A percentile compares a stretch with the other conserved stretches of the same genome.
Evolutionary conservation across 2,329 filamentous ascomycete species (phyloP).

Genomic region (Colletotrichum theobromicola): DNA sequence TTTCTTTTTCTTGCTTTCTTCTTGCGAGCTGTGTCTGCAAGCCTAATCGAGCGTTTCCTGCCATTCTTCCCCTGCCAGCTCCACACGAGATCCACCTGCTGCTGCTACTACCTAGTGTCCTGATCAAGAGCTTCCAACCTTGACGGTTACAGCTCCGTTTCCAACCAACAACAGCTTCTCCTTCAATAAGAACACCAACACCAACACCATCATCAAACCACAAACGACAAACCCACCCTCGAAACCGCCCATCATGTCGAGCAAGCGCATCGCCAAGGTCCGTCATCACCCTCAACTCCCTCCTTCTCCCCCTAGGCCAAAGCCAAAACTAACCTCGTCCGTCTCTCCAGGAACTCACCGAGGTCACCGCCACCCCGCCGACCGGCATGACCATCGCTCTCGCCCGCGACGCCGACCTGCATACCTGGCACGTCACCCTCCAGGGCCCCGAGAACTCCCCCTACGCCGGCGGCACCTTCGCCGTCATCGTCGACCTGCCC

Average conservation of each 20-base stretch:
- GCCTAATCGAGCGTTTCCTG: neutral
- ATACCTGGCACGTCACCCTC: conserved; percentile 58
- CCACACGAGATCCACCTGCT: neutral
- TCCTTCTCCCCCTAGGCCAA: neutral
- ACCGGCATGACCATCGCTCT: conserved; percentile 52
- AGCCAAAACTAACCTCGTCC: conserved; percentile 24
- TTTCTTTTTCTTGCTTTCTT: neutral
- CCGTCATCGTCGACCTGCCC: conserved; percentile 74
- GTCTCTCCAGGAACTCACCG: conserved; percentile 53
- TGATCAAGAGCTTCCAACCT: neutral
- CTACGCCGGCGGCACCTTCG: conserved; percentile 74
- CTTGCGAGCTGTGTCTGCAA: neutral
- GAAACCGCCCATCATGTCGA: conserved; percentile 37
- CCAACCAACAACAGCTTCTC: neutral
- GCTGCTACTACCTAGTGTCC: no score
- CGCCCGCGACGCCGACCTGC: conserved; percentile 51
- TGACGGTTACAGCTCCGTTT: neutral
- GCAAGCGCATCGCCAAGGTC: conserved; percentile 52
- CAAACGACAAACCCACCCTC: neutral
- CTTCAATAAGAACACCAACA: neutral
- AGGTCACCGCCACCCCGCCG: conserved; percentile 54
- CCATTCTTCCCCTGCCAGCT: neutral
- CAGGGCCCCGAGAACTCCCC: conserved; percentile 47
- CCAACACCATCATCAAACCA: neutral
- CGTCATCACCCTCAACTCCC: neutral